Base-by-base conservation (phyloP, 192 early-diverging fungal genomes). In the Borealophlyctis nickersoniae region DNA sequence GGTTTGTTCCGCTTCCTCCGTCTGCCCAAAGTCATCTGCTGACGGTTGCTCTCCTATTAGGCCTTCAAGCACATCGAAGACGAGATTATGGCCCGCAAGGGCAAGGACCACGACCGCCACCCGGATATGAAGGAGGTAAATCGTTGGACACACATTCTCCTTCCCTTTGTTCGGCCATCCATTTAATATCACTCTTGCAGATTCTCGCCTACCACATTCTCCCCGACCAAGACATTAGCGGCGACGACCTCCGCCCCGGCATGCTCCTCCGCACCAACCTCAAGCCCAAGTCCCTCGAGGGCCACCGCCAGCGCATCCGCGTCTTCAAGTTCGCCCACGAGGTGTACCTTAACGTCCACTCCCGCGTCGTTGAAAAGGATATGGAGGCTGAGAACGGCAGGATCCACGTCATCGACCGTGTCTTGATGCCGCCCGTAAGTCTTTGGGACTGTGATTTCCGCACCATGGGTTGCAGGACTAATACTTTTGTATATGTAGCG, bases 381-480 rank as follows among this genome's bases (percentile, higher is more conserved):
- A 57, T 67, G 32, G 36, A 75, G n/a, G 73, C 73, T 49, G 60
- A 68, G 14, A 73, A 73, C 65, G 73, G 73, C 9, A 23, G 4
- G 13, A 71, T 75, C 62, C 49, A 51, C 50, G 65, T 55, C 52
- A 53, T 75, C 36, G 70, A 75, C 56, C 27, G 60, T 24, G 57
- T 72, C 28, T 51, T 75, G 27, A 32, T 50, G 2, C 69, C 65
- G 2, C 73, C 73, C 24, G 13, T 9, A 13, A 45, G 39, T 45
- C 19, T 45, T 19, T 45, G 7, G 7, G 39, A n/a, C n/a, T n/a
- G n/a, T n/a, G n/a, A n/a, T n/a, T n/a, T n/a, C n/a, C n/a, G n/a
- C n/a, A n/a, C n/a, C n/a, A n/a, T n/a, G n/a, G n/a, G n/a, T n/a
- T n/a, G n/a, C n/a, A n/a, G n/a, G n/a, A n/a, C n/a, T n/a, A n/a